Evolutionary conservation across 2,329 filamentous ascomycete genomes (phyloP).

Genomic region (Gliomastix tumulicola): DNA sequence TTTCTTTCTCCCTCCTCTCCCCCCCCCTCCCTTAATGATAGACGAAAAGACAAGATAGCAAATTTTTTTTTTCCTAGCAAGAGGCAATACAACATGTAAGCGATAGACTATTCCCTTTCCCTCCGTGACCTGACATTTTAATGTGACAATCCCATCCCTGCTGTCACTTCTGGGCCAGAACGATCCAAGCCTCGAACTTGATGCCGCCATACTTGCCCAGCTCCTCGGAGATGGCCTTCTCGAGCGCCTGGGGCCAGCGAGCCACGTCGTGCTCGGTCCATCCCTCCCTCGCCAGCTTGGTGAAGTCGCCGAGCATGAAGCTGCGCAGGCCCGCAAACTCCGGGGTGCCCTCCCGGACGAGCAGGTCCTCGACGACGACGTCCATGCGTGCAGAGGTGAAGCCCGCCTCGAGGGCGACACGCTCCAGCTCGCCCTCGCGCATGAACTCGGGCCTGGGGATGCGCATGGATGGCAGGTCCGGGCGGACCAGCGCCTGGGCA

Average conservation of each 20-base stretch:
- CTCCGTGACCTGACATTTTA: too few species aligned
- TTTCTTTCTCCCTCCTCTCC: too few species aligned
- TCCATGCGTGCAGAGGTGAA: constrained; percentile 9
- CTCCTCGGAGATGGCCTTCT: constrained; percentile 10
- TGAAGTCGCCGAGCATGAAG: constrained; percentile 13
- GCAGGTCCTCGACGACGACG: constrained; percentile 4
- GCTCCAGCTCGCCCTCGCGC: constrained; percentile 12
- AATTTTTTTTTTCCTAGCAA: too few species aligned
- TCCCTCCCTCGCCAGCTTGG: constrained; percentile 9
- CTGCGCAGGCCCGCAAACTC: constrained; percentile 11
- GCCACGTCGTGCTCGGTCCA: constrained; percentile 12
- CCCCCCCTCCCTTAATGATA: too few species aligned
- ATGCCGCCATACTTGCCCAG: constrained; percentile 11
- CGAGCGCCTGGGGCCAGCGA: constrained; percentile 13
- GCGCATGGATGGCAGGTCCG: constrained; percentile 15
- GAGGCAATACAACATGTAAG: too few species aligned
- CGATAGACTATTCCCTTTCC: background rate
- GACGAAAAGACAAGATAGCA: too few species aligned
- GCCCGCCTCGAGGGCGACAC: constrained; percentile 11
- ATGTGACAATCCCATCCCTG: too few species aligned
- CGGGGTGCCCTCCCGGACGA: constrained; percentile 9
- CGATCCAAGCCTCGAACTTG: constrained; percentile 12
- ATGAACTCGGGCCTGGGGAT: constrained; percentile 15
- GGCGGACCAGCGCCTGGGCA: constrained; percentile 16
- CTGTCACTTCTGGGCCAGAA: constrained; percentile 14